These are phyloP conservation scores for Agrocybe praecox DNA, from an alignment of 768 basidiomycete genomes.

Conservation along the genomic window DNA sequence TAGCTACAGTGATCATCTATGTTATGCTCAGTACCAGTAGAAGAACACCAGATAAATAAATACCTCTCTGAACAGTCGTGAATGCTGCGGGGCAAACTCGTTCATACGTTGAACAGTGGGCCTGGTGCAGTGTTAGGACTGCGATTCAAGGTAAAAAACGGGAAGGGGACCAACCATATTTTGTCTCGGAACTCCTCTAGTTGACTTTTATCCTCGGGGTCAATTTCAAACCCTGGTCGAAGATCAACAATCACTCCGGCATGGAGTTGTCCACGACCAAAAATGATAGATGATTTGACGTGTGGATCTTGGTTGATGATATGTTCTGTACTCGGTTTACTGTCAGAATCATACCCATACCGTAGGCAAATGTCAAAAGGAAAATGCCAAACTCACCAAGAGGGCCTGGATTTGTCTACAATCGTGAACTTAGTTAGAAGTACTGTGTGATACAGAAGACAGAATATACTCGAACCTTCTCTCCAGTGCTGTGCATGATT, in stretches of 20 bases:
- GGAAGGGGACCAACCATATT: slow-evolving; percentile 22
- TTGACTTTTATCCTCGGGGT: slow-evolving; percentile 20
- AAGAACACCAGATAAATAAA: not conserved
- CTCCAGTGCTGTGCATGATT: slow-evolving; percentile 13
- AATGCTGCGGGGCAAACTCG: slow-evolving; percentile 42
- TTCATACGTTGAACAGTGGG: slow-evolving; percentile 43
- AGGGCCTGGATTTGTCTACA: slow-evolving; percentile 14
- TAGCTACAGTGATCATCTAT: slow-evolving; percentile 46
- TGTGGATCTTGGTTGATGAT: slow-evolving; percentile 13
- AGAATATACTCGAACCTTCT: slow-evolving; percentile 1
- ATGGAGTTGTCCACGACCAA: slow-evolving; percentile 13
- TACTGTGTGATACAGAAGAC: not conserved
- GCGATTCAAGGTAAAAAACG: not conserved
- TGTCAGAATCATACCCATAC: too few relatives aligned
- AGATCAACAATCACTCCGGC: slow-evolving; percentile 12
- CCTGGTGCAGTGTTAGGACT: slow-evolving; percentile 27
- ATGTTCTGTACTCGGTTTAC: not conserved
- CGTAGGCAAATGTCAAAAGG: not conserved
- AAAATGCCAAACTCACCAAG: slow-evolving; percentile 8
- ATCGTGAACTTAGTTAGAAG: too few relatives aligned
- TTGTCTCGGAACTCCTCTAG: slow-evolving; percentile 21
- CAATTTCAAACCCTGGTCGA: slow-evolving; percentile 16
- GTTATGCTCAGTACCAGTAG: not conserved
- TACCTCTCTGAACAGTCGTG: slow-evolving; percentile 41
- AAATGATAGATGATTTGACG: slow-evolving; percentile 10